phyloP scores from a whole-genome alignment of 768 basidiomycete species.

The Austroboletus eburneus region DNA sequence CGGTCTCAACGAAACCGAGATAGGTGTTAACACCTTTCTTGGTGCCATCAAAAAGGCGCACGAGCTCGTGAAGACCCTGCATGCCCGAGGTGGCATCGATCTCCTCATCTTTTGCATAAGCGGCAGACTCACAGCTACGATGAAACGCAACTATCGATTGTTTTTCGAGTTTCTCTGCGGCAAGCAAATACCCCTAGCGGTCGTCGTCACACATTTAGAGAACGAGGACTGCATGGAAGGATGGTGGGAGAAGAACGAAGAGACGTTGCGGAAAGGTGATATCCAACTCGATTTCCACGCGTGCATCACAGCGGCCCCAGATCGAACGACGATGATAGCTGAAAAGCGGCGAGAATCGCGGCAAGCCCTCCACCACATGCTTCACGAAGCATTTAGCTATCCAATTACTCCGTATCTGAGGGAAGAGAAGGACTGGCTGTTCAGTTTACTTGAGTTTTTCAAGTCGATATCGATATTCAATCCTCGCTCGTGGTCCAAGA shows the following conservation, averaged over 20 bases:
- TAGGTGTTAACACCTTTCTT: background rate
- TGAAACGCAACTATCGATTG: conserved; percentile 8
- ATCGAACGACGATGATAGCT: background rate
- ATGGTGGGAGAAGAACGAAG: conserved; percentile 13
- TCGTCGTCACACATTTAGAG: conserved; percentile 12
- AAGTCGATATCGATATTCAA: too few species aligned
- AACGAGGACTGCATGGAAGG: conserved; percentile 5
- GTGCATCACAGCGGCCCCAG: conserved; percentile 5
- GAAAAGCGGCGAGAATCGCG: too few species aligned
- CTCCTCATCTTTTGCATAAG: conserved; percentile 10
- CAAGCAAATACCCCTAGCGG: conserved; percentile 5
- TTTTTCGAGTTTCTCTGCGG: conserved; percentile 13
- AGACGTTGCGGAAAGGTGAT: background rate
- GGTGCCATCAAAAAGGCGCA: conserved; percentile 7
- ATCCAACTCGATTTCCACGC: conserved; percentile 6
- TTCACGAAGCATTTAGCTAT: too few species aligned
- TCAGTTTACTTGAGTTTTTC: too few species aligned
- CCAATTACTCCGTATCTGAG: too few species aligned
- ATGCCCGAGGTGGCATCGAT: too few species aligned
- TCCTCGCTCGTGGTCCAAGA: too few species aligned
- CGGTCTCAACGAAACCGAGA: conserved; percentile 8
- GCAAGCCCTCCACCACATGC: too few species aligned
- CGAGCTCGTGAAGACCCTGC: too few species aligned
- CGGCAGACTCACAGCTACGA: conserved; percentile 2
- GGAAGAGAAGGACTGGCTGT: too few species aligned